Evolutionary conservation across 306 rosid species (phyloP).

Genomic region (Citrullus amarus): DNA sequence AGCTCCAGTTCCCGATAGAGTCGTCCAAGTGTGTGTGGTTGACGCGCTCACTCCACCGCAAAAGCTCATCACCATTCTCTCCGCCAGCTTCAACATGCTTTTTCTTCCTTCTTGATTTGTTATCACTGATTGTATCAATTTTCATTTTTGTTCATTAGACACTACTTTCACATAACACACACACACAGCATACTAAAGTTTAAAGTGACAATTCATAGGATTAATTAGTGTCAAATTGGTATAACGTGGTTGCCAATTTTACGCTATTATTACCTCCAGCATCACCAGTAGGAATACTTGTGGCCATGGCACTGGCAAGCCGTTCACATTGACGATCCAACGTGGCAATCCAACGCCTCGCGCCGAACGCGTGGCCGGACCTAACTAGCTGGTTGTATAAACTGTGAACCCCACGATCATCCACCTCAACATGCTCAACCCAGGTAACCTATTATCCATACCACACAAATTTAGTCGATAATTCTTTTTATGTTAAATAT

Average conservation of each 20-base stretch:
- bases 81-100: constrained; percentile 91
- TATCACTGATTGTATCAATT: constrained; percentile 32
- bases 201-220: too few relatives aligned
- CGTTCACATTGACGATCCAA: constrained; percentile 90
- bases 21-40: constrained; percentile 90
- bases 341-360: constrained; percentile 89
- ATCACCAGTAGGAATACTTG: constrained; percentile 68
- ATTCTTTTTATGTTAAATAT: too few relatives aligned
- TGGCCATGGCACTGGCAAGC: constrained; percentile 91
- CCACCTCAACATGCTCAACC: constrained; percentile 93
- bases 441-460: constrained; percentile 50
- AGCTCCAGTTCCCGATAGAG: constrained; percentile 82
- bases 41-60: constrained; percentile 98
- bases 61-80: constrained; percentile 94
- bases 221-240: too few relatives aligned
- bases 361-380: constrained; percentile 85
- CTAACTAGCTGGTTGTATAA: constrained; percentile 75
- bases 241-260: too few relatives aligned
- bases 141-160: too few relatives aligned
- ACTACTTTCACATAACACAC: too few relatives aligned
- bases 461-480: too few relatives aligned
- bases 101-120: constrained; percentile 92
- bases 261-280: constrained; percentile 44
- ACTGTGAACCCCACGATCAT: constrained; percentile 79
- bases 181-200: too few relatives aligned